Evolutionary conservation across 106 monocot species (phyloP).

Genomic region (Posidonia australis): DNA sequence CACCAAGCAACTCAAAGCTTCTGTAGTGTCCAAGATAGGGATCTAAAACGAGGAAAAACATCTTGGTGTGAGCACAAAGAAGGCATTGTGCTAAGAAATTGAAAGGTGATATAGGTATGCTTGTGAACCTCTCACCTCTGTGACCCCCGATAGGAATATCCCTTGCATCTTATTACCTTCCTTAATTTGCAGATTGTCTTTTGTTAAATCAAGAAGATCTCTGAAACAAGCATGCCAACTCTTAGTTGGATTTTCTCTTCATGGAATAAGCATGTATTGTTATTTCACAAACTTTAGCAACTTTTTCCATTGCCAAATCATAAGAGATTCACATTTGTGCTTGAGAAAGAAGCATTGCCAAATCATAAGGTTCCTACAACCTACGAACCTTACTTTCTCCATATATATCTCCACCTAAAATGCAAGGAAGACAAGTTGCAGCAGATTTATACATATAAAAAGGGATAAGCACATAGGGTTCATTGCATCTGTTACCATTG

Average conservation of each 20-base stretch:
- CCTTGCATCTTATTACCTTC: conserved; percentile 58
- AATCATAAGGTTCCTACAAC: background rate
- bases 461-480: background rate
- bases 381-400: conserved; percentile 72
- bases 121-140: conserved; percentile 38
- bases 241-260: background rate
- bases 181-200: conserved; percentile 81
- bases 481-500: conserved; percentile 43
- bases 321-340: background rate
- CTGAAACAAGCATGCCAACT: conserved; percentile 21
- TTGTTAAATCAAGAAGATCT: conserved; percentile 83
- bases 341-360: background rate
- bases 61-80: background rate
- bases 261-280: background rate
- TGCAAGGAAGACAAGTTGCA: background rate
- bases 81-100: background rate
- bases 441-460: background rate
- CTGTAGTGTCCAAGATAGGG: conserved; percentile 31
- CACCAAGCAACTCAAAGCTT: conserved; percentile 50
- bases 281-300: background rate
- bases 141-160: conserved; percentile 58
- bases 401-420: conserved; percentile 85
- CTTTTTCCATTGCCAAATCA: background rate
- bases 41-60: conserved; percentile 26
- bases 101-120: background rate